Percentiles rank a stretch among this genome's conserved stretches.
These are phyloP conservation scores for Aspergillus carlsbadensis DNA, from an alignment of 495 filamentous ascomycete genomes.

Conservation along the genomic window DNA sequence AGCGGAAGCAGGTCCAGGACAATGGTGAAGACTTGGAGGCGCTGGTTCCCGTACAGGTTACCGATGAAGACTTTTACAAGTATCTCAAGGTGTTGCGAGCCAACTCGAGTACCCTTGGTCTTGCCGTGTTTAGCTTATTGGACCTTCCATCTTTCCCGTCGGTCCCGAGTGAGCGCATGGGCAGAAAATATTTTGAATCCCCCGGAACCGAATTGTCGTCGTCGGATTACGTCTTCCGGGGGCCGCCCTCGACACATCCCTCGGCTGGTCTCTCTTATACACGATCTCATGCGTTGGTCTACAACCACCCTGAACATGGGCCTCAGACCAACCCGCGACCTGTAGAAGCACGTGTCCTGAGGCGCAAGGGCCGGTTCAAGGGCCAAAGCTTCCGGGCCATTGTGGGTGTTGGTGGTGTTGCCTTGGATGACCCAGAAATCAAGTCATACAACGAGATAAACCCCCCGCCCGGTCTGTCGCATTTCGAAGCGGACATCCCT, in stretches of 20 bases:
- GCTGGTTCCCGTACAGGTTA: conserved; percentile 41
- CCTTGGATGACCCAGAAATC: conserved; percentile 42
- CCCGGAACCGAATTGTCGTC: conserved; percentile 39
- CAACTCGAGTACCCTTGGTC: conserved; percentile 47
- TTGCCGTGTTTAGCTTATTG: conserved; percentile 47
- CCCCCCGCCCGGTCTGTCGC: conserved; percentile 37
- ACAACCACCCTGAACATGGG: conserved; percentile 82
- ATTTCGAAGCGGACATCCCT: conserved; percentile 55
- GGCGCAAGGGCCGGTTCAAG: conserved; percentile 41
- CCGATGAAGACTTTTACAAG: conserved; percentile 57
- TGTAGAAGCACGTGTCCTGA: conserved; percentile 67
- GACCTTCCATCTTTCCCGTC: conserved; percentile 45
- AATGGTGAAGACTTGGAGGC: conserved; percentile 42
- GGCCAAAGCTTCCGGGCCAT: conserved; percentile 35
- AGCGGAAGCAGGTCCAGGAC: conserved; percentile 44
- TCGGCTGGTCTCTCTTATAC: conserved; percentile 87
- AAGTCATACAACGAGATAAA: conserved; percentile 36
- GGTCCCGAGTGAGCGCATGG: conserved; percentile 37
- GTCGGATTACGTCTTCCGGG: conserved; percentile 51
- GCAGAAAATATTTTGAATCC: conserved; percentile 36
- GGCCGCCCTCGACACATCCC: conserved; percentile 84
- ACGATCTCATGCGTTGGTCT: conserved; percentile 63
- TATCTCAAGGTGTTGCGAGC: conserved; percentile 61
- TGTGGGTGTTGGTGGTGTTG: conserved; percentile 53
- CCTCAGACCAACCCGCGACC: conserved; percentile 64